Evolutionary conservation across 768 basidiomycete genomes (phyloP), one percentile per base, ranked within the genome.

Genomic region (Phanerodontia chrysosporium): DNA sequence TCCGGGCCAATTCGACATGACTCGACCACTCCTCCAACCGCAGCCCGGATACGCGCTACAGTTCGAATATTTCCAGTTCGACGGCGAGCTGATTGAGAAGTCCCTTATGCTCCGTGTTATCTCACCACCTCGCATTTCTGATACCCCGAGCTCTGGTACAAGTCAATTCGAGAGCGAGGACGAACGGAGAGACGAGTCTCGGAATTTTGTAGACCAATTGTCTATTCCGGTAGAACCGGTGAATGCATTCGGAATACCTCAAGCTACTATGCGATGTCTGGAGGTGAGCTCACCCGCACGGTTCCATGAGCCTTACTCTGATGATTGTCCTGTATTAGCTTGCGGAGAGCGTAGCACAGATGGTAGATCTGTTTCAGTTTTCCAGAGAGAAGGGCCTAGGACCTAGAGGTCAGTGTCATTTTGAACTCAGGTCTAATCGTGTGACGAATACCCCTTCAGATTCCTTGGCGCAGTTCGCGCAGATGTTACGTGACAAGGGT

Each of bases 181-280:
- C 45, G 59, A 54, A 22, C 28, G 30, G 49, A 51, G 49, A 22
- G 86, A 89, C 44, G 89, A 90, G 7, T 72, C 84, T 57, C 73
- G 84, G 44, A 64, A 80, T 21, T 16, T 35, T 51, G 83, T 89
- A 49, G 83, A 84, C 18, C 75, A 75, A 35, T 87, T 82, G 30
- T 76, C 77, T n/a, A 82, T 92, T 64, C 91, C 92, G 13, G 83
- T 84, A 4, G 90, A 92, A 65, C 91, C 91, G 9, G 89, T 93
- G 53, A 92, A 92, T 66, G 89, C 88, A 22, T 93, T 92, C 73
- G 91, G 91, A 4, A 90, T 93, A 55, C 90, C 91, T 6, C 90
- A 92, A 68, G 90, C 89, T 2, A 91, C 91, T 18, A 92, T 92
- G 92, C 79, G 91, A 55, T 92, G 90, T 79, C 75, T 93, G 35